phyloP scores from a whole-genome alignment of 257 asterid species.

The Solanum clarkiae region DNA sequence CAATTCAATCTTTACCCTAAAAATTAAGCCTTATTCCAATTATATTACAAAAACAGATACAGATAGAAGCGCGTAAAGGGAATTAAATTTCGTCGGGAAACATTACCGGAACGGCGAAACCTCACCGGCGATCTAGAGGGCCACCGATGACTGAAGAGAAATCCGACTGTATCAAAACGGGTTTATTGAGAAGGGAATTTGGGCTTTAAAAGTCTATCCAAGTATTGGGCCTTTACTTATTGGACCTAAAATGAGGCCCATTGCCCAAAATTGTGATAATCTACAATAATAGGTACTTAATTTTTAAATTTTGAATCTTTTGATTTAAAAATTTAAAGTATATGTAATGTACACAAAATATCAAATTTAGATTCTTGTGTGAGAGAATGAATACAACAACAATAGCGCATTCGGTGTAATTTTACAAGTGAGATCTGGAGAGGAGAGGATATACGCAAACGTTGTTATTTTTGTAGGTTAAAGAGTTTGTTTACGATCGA shows the following conservation, averaged over 20 bases:
- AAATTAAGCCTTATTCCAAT: neutral
- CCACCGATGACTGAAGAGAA: neutral
- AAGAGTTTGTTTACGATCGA: no score
- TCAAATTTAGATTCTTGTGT: no score
- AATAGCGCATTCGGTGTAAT: accelerated
- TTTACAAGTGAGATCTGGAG: no score
- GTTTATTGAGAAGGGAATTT: neutral
- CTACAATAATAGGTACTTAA: no score
- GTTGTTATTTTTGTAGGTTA: no score
- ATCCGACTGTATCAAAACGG: neutral
- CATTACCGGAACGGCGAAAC: neutral
- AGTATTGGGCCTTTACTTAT: neutral
- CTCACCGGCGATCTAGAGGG: neutral
- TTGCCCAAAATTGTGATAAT: neutral
- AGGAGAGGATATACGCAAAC: no score
- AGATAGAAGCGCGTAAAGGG: neutral
- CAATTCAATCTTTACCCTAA: neutral
- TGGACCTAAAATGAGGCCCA: neutral
- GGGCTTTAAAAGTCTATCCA: neutral
- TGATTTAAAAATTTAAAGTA: no score
- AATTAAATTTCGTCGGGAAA: neutral
- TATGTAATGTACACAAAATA: no score
- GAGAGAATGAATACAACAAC: no score
- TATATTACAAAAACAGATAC: neutral
- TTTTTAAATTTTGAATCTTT: no score